Conservation (phyloP, 139 green algal species). For the Edaphochlamys debaryana region DNA sequence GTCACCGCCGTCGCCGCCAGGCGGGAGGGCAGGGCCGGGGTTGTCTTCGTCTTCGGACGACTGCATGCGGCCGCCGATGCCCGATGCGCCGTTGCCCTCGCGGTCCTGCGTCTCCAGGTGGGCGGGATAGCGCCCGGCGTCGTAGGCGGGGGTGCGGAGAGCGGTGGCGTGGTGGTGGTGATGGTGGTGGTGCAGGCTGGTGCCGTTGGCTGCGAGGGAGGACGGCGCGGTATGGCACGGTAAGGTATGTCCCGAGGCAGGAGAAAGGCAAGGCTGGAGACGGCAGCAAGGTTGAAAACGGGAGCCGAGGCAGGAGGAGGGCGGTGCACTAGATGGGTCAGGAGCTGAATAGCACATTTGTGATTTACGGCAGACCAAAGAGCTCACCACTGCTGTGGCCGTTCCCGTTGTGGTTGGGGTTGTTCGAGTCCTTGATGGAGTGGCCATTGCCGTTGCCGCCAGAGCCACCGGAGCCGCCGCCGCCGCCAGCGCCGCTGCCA, state of each 20-base stretch:
- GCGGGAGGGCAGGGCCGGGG: neutral
- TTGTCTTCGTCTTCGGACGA: conserved; percentile 8
- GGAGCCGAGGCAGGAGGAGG: no score
- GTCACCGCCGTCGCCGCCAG: neutral
- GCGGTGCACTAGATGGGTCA: neutral
- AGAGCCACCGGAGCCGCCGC: conserved; percentile 5
- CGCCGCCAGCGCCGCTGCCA: neutral
- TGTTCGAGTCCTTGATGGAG: conserved; percentile 58
- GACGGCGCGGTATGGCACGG: neutral
- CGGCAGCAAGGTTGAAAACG: no score
- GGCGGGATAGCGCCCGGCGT: conserved; percentile 5
- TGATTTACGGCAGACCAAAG: no score
- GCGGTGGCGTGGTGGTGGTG: conserved; percentile 1
- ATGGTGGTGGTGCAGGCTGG: conserved; percentile 26
- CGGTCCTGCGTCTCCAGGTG: conserved; percentile 29
- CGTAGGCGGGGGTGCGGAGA: neutral
- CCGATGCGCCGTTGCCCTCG: conserved; percentile 28
- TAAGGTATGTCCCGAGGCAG: neutral
- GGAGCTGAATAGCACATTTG: neutral
- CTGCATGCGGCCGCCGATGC: conserved; percentile 10
- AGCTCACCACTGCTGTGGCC: conserved; percentile 53
- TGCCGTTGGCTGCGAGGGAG: conserved; percentile 21
- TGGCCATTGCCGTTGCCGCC: conserved; percentile 52
- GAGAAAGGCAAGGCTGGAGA: no score
- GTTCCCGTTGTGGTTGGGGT: conserved; percentile 36